Evolutionary conservation across 495 filamentous ascomycete species (phyloP), one percentile per base, ranked within the genome.

Genomic region (Hypoxylon rickii): DNA sequence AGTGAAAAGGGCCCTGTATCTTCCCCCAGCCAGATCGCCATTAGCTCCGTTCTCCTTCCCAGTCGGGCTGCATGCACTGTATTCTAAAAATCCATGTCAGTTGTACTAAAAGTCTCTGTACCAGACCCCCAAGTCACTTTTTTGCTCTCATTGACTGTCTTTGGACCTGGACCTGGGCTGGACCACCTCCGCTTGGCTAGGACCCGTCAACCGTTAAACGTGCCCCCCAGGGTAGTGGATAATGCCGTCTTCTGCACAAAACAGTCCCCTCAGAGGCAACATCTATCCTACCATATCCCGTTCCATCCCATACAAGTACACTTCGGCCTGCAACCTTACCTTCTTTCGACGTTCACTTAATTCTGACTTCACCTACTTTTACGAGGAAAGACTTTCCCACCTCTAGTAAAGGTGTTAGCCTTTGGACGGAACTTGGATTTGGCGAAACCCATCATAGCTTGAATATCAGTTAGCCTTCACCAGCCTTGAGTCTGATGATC

Each of bases 31-130:
- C 69, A 75, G 73, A 76, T 76, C 73, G 69, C 69, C 70, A 71
- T 76, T 74, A 67, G 65, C 69, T 71, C 68, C 71, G 64, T 73
- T 58, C 76, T 79, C 76, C 76, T 79, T 79, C 75, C 76, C 71
- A 76, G 70, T 77, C 67, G 66, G 75, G 76, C 73, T 78, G 76
- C 72, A 72, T 71, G 72, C 70, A 70, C 68, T 72, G 69, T 72
- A 67, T 65, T 70, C 63, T 66, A 65, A 51, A n/a, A 57, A 52
- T 42, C 62, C 68, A 73, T 76, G 74, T 72, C 72, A 65, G 67
- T 65, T 65, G 65, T 73, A 65, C 67, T 73, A 66, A 72, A 72
- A 58, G 58, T 61, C 51, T 67, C 65, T 58, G 59, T 71, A 65
- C 68, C 69, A 68, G 62, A 65, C 68, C 70, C 68, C 73, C 69